Evolutionary conservation across 352 stramenopile species (phyloP).

Genomic region (Pythium sp.): DNA sequence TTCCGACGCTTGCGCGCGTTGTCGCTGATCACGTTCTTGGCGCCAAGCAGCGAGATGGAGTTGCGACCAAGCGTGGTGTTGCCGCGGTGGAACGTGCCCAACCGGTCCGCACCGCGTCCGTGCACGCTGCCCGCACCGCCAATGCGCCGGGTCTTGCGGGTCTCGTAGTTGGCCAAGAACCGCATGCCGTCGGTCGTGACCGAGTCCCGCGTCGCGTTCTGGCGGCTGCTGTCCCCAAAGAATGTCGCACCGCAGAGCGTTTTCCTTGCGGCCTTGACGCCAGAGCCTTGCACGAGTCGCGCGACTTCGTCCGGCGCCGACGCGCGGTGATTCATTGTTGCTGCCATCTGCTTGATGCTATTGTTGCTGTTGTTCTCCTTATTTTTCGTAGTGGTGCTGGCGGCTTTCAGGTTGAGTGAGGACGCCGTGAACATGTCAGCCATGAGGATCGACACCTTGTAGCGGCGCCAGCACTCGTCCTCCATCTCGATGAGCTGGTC

Average conservation of each 20-base stretch:
- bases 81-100: constrained; percentile 12
- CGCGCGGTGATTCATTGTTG: background rate
- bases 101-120: background rate
- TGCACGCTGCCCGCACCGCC: constrained; percentile 4
- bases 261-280: constrained; percentile 29
- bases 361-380: background rate
- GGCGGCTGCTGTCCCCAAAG: constrained; percentile 18
- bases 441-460: constrained; percentile 67
- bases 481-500: constrained; percentile 58
- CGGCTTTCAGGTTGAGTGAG: background rate
- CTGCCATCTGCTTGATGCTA: background rate
- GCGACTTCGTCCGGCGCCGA: background rate
- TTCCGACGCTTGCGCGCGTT: constrained; percentile 22
- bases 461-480: constrained; percentile 68
- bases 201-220: constrained; percentile 25
- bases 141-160: constrained; percentile 18
- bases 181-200: constrained; percentile 59
- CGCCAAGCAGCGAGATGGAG: constrained; percentile 13
- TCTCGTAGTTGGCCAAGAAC: constrained; percentile 58
- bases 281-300: constrained; percentile 9
- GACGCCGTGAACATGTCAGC: constrained; percentile 30
- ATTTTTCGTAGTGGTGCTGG: background rate
- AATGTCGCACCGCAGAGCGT: constrained; percentile 39
- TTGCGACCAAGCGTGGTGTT: constrained; percentile 14
- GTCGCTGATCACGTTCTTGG: constrained; percentile 19